These are phyloP conservation scores for Didymella glomerata DNA, from an alignment of 2,329 filamentous ascomycete species.

Conservation along the genomic window DNA sequence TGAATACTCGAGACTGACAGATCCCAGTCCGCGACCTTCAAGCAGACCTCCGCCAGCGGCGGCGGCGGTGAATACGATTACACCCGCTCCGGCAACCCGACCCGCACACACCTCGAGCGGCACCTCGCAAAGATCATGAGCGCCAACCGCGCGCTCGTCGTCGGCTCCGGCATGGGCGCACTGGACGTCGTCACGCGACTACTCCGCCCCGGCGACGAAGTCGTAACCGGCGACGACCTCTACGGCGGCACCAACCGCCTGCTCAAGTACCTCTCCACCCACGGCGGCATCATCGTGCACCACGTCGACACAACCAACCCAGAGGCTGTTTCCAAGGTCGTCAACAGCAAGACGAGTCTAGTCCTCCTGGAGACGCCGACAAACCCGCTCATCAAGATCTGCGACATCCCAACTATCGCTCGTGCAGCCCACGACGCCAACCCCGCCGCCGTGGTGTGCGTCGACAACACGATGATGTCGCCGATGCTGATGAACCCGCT, in stretches of 20 bases:
- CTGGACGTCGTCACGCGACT: slow-evolving; percentile 94
- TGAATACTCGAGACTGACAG: slow-evolving; percentile 23
- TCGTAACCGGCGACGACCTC: slow-evolving; percentile 94
- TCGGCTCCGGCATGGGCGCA: slow-evolving; percentile 96
- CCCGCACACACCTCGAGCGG: slow-evolving; percentile 91
- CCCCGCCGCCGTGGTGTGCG: slow-evolving; percentile 80
- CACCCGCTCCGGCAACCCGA: slow-evolving; percentile 96
- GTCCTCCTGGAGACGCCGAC: slow-evolving; percentile 95
- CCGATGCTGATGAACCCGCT: slow-evolving; percentile 93
- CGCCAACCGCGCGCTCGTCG: slow-evolving; percentile 86
- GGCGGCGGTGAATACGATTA: slow-evolving; percentile 94
- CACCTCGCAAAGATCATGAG: slow-evolving; percentile 99
- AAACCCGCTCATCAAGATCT: slow-evolving; percentile 97
- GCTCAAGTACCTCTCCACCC: slow-evolving; percentile 87
- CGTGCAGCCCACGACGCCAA: slow-evolving; percentile 79
- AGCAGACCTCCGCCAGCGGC: slow-evolving; percentile 81
- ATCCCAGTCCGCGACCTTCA: slow-evolving; percentile 91
- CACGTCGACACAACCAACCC: slow-evolving; percentile 92
- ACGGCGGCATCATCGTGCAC: slow-evolving; percentile 91
- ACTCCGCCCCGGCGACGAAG: slow-evolving; percentile 91
- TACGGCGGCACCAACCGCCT: slow-evolving; percentile 96
- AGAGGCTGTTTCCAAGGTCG: slow-evolving; percentile 71
- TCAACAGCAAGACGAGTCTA: slow-evolving; percentile 88
- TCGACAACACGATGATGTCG: slow-evolving; percentile 99
- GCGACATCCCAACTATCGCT: slow-evolving; percentile 86